A percentile compares a stretch with the other conserved stretches of the same genome.
Conservation (phyloP, 2,329 filamentous ascomycete genomes). For the Cladorrhinum sp. region DNA sequence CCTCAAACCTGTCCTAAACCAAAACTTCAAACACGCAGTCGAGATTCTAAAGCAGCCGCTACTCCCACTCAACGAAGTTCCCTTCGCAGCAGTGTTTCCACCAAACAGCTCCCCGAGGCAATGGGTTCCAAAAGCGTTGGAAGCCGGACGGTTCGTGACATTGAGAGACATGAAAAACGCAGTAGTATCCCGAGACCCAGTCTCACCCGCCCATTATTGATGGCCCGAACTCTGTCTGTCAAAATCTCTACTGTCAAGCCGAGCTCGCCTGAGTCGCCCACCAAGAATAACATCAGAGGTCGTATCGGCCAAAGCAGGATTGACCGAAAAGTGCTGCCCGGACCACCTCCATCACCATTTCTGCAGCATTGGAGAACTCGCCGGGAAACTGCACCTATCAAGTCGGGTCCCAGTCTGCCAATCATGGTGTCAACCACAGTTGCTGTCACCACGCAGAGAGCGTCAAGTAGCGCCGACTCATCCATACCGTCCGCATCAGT, state of each 20-base stretch:
- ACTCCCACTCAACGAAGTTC: not conserved
- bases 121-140: not conserved
- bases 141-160: not conserved
- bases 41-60: not conserved
- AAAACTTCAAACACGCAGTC: not conserved
- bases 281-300: constrained; percentile 21
- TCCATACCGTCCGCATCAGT: constrained; percentile 6
- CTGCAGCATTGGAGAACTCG: constrained; percentile 20
- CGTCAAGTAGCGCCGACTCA: constrained; percentile 4
- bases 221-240: constrained; percentile 15
- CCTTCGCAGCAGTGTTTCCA: not conserved
- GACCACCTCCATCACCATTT: constrained; percentile 17
- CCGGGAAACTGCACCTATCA: constrained; percentile 15
- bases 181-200: constrained; percentile 1
- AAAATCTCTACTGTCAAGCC: constrained; percentile 15
- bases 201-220: constrained; percentile 15
- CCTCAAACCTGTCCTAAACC: not conserved
- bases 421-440: constrained; percentile 23
- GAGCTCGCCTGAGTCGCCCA: constrained; percentile 33
- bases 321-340: not conserved
- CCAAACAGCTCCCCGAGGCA: not conserved
- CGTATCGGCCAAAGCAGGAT: not conserved
- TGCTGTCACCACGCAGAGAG: constrained; percentile 12
- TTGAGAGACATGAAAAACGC: constrained; percentile 3
- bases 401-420: constrained; percentile 20